Conservation (phyloP, 2,329 filamentous ascomycete species). For the Emergomyces pasteurianus region DNA sequence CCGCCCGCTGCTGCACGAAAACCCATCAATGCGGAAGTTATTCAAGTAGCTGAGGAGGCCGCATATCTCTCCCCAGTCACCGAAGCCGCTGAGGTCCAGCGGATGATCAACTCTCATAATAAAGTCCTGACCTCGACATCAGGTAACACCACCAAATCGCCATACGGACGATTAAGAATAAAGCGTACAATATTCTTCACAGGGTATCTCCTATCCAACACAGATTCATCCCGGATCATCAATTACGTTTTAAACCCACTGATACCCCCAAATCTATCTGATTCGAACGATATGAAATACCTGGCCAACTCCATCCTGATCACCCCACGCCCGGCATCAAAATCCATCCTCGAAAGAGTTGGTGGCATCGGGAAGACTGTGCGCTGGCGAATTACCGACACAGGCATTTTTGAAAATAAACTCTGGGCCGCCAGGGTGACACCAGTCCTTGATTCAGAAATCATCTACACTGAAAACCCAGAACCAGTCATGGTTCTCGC, state of each 20-base stretch:
- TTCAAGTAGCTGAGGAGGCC: constrained; percentile 69
- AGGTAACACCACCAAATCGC: constrained; percentile 29
- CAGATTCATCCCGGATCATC: constrained; percentile 61
- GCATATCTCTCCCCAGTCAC: constrained; percentile 63
- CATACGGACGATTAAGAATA: constrained; percentile 50
- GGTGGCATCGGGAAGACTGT: constrained; percentile 78
- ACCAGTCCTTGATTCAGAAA: constrained; percentile 55
- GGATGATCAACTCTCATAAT: constrained; percentile 84
- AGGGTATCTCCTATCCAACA: constrained; percentile 67
- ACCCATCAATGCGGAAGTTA: constrained; percentile 64
- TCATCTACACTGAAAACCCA: constrained; percentile 67
- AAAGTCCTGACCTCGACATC: constrained; percentile 19
- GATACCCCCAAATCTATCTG: constrained; percentile 49
- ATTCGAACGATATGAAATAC: constrained; percentile 58
- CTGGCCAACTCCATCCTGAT: constrained; percentile 90
- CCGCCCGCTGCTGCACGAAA: constrained; percentile 41
- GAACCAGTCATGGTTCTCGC: constrained; percentile 74
- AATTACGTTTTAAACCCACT: constrained; percentile 46
- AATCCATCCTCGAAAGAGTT: constrained; percentile 64
- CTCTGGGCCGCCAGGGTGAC: constrained; percentile 78
- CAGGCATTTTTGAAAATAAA: constrained; percentile 62
- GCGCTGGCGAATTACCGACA: constrained; percentile 70
- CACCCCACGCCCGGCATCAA: constrained; percentile 61
- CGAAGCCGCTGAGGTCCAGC: constrained; percentile 75
- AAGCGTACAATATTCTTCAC: constrained; percentile 86